Base-by-base conservation (phyloP, 2,329 filamentous ascomycete species). In the Sclerotinia trifoliorum region DNA sequence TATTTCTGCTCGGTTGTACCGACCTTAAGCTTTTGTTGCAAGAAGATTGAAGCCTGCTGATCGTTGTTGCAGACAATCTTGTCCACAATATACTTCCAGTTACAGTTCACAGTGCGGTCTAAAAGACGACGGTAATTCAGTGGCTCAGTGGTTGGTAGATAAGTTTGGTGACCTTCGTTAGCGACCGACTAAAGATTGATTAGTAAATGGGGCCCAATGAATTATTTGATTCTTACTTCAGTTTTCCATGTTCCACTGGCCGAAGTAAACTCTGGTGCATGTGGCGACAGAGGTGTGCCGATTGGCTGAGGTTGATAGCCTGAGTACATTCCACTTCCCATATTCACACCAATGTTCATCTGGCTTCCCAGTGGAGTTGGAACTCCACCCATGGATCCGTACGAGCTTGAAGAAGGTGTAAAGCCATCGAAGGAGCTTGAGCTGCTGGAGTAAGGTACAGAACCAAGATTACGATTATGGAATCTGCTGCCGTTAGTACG, bases 1-100 rank as follows among this genome's bases (percentile, higher is more conserved):
- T 92, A 96, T 80, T 98, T 99, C 79, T 98, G 95, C 76, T 98
- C 94, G 0, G 90, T 85, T 5, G 94, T 97, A 69, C 94, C 94
- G 71, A 97, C 91, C 82, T 99, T 99, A 74, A 99, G 90, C 82
- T 99, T 99, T 81, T 99, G 95, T 79, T 99, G 95, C 56, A 99
- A 84, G 80, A 99, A 99, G 76, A 99, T 98, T 2, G 95, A 99
- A 13, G 96, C 95, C 80, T 99, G 95, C 80, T 99, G 95, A 77
- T 99, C 95, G 79, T 99, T 98, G 82, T 94, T 97, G 86, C 93
- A 96, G 73, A 99, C 94, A 78, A 99, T 99, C 84, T 98, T 98
- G 82, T 99, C 94, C 67, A 99, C 95, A 74, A 99, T 97, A 78
- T 97, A 97, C 81, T 95, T 96, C 95, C 94, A 99, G 82, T 99